A percentile compares a stretch with the other conserved stretches of the same genome.
These are phyloP conservation scores for Rhodamnia rubescens DNA, from an alignment of 345 rosid genomes.

Conservation along the genomic window DNA sequence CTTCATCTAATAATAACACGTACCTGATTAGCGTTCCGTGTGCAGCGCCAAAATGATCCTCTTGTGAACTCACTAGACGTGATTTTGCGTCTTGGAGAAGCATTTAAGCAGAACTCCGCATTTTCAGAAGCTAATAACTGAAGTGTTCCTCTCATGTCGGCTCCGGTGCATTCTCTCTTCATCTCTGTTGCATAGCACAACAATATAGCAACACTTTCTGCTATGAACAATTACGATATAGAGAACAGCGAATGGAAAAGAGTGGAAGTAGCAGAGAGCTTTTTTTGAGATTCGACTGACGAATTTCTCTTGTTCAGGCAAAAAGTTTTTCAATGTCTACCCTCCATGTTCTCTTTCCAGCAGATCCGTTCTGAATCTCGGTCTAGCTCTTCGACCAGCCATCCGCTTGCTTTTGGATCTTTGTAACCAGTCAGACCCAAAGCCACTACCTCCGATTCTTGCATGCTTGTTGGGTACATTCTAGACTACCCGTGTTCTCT, in stretches of 20 bases:
- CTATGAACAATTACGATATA: neutral
- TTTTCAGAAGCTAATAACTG: slow-evolving; percentile 41
- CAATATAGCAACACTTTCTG: too few relatives aligned
- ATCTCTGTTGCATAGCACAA: slow-evolving; percentile 27
- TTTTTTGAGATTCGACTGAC: slow-evolving; percentile 27
- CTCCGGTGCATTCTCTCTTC: slow-evolving; percentile 29
- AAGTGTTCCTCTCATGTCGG: slow-evolving; percentile 24
- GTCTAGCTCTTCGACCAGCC: neutral
- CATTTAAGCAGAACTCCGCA: slow-evolving; percentile 56
- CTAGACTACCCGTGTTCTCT: neutral
- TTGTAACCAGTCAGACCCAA: slow-evolving; percentile 61
- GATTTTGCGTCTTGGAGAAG: slow-evolving; percentile 52
- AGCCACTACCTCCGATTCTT: slow-evolving; percentile 9
- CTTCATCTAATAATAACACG: neutral
- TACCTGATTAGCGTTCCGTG: slow-evolving; percentile 74
- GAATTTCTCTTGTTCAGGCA: neutral
- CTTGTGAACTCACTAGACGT: slow-evolving; percentile 49
- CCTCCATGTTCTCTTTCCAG: slow-evolving; percentile 30
- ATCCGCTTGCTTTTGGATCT: slow-evolving; percentile 49
- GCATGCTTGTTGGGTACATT: neutral
- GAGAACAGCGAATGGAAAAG: neutral
- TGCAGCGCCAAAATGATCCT: slow-evolving; percentile 59
- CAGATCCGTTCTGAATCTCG: neutral
- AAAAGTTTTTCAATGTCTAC: slow-evolving; percentile 13
- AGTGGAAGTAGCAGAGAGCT: neutral